phyloP scores from a whole-genome alignment of 2,329 filamentous ascomycete genomes.

The Allantophomopsis cytisporea region DNA sequence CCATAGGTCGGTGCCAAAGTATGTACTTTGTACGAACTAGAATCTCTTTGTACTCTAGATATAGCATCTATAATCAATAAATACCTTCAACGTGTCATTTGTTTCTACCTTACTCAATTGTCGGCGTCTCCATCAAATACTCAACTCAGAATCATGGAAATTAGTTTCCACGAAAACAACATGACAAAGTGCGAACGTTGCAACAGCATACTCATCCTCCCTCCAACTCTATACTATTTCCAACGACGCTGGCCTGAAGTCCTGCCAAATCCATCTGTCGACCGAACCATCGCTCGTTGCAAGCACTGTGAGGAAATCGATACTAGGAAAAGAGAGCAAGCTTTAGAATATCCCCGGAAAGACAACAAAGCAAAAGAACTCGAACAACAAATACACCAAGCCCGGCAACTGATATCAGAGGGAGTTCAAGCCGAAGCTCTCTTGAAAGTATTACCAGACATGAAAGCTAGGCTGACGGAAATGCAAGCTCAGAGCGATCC shows the following conservation, averaged over 20 bases:
- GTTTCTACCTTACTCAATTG: too few relatives aligned
- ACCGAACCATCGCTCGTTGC: slow-evolving; percentile 10
- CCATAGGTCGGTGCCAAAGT: too few relatives aligned
- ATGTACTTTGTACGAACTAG: too few relatives aligned
- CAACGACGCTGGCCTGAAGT: slow-evolving; percentile 6
- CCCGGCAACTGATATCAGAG: slow-evolving; percentile 5
- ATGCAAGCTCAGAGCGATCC: slow-evolving; percentile 1
- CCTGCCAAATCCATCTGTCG: slow-evolving; percentile 4
- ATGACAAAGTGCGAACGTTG: slow-evolving; percentile 6
- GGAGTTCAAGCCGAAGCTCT: slow-evolving; percentile 7
- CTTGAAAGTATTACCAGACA: slow-evolving; percentile 2
- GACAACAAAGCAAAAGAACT: slow-evolving; percentile 5
- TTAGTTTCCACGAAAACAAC: neutral
- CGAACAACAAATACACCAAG: slow-evolving; percentile 7
- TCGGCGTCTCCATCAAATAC: too few relatives aligned
- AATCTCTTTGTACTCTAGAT: too few relatives aligned
- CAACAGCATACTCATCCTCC: slow-evolving; percentile 2
- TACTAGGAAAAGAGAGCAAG: too few relatives aligned
- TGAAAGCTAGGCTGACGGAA: slow-evolving; percentile 4
- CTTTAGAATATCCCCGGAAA: neutral
- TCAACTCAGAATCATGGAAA: neutral
- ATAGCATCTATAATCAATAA: too few relatives aligned
- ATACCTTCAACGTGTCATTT: too few relatives aligned
- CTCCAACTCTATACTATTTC: slow-evolving; percentile 9
- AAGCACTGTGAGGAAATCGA: slow-evolving; percentile 10